These are phyloP conservation scores for Monilinia polystroma DNA, from an alignment of 2,329 filamentous ascomycete genomes.

Conservation along the genomic window DNA sequence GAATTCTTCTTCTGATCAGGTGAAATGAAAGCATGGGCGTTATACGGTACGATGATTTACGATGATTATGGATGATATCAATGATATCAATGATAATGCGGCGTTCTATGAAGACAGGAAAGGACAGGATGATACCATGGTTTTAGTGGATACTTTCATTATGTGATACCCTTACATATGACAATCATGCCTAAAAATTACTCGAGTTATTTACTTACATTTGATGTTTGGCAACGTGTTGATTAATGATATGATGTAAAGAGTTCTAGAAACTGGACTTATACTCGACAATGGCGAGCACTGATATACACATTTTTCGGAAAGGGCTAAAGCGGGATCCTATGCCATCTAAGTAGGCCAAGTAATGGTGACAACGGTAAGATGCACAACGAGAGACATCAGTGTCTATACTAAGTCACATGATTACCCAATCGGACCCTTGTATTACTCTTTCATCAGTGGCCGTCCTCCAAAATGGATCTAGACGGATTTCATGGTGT, in stretches of 20 bases:
- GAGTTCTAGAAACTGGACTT: neutral
- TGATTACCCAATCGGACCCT: too few species aligned
- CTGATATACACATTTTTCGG: neutral
- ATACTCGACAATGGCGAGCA: neutral
- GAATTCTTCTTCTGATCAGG: neutral
- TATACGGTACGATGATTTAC: neutral
- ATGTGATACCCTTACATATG: constrained; percentile 11
- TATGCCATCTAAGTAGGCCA: neutral
- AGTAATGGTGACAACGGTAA: too few species aligned
- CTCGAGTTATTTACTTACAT: neutral
- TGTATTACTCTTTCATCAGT: too few species aligned
- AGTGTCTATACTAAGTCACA: too few species aligned
- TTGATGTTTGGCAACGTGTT: neutral
- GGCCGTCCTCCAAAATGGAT: too few species aligned
- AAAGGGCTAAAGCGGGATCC: neutral
- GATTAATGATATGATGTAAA: neutral
- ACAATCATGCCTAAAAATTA: neutral
- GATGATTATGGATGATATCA: neutral
- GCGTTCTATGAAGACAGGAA: neutral
- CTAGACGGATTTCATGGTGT: too few species aligned
- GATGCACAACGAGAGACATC: too few species aligned
- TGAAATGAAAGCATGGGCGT: neutral
- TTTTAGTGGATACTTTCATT: constrained; percentile 1
- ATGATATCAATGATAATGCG: neutral
- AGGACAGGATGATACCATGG: constrained; percentile 13